Evolutionary conservation across 1,284 basidiomycete species (phyloP).

Genomic region (Anthracocystis panici-leucophaei): DNA sequence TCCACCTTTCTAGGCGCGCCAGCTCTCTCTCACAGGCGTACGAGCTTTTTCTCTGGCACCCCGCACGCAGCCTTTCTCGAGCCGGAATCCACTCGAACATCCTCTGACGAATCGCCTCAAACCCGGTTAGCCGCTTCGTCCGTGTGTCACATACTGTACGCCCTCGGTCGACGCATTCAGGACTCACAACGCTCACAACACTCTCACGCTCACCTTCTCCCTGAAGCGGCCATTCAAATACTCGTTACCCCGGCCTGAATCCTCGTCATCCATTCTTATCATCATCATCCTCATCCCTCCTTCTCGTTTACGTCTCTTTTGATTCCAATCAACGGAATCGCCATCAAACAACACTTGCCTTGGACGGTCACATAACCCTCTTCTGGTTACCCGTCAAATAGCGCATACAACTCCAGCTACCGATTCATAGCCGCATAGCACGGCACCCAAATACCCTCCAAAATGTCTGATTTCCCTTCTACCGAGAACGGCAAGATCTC

Average conservation of each 20-base stretch:
- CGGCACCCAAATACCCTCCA: conserved; percentile 22
- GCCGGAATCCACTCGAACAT: conserved; percentile 5
- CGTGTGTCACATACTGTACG: not conserved
- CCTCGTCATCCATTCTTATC: conserved; percentile 3
- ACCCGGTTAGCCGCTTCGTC: not conserved
- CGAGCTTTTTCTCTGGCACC: not conserved
- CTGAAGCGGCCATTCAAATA: conserved; percentile 31
- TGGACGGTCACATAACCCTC: conserved; percentile 18
- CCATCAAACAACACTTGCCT: conserved; percentile 1
- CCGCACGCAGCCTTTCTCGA: not conserved
- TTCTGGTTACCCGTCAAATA: conserved; percentile 7
- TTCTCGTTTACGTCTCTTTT: not conserved
- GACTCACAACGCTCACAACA: conserved; percentile 2
- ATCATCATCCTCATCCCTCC: not conserved
- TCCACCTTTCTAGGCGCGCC: conserved; percentile 3
- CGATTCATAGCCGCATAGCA: conserved; percentile 18
- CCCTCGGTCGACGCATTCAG: conserved; percentile 3
- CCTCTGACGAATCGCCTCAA: conserved; percentile 8
- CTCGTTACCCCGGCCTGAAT: not conserved
- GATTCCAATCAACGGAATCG: not conserved
- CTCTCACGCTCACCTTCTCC: conserved; percentile 2
- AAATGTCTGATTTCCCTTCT: conserved; percentile 65
- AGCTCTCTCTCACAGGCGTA: not conserved
- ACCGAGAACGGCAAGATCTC: conserved; percentile 67
- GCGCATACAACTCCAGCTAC: conserved; percentile 9